Percentiles rank a stretch among this genome's conserved stretches.
These are phyloP conservation scores for Septoria petroselini DNA, from an alignment of 2,329 filamentous ascomycete genomes.

Conservation along the genomic window DNA sequence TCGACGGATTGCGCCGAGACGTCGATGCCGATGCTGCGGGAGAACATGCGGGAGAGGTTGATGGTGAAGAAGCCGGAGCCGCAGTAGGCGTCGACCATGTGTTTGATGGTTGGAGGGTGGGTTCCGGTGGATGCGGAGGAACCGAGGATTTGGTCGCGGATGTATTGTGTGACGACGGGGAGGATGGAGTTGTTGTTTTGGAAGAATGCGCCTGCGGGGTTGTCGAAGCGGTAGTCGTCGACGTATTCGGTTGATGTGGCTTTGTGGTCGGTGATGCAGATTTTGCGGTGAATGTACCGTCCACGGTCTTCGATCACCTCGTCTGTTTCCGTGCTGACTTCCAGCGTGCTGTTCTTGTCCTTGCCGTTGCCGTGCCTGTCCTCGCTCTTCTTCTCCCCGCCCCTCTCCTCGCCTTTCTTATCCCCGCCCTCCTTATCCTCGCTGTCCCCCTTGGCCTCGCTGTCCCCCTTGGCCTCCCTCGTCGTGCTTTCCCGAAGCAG, in stretches of 20 bases:
- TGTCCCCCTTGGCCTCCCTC: slow-evolving; percentile 57
- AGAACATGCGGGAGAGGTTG: slow-evolving; percentile 79
- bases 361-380: too few species aligned
- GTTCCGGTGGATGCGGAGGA: too few species aligned
- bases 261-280: slow-evolving; percentile 83
- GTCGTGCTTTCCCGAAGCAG: slow-evolving; percentile 81
- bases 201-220: slow-evolving; percentile 93
- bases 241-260: slow-evolving; percentile 83
- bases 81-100: slow-evolving; percentile 96
- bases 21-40: slow-evolving; percentile 81
- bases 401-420: too few species aligned
- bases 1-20: slow-evolving; percentile 75
- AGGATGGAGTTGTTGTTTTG: slow-evolving; percentile 99
- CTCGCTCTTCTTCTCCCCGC: too few species aligned
- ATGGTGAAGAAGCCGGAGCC: slow-evolving; percentile 97
- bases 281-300: slow-evolving; percentile 71
- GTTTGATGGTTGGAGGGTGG: slow-evolving; percentile 64
- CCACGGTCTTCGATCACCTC: slow-evolving; percentile 57
- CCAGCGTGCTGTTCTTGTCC: slow-evolving; percentile 25
- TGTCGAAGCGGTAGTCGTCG: slow-evolving; percentile 78
- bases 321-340: slow-evolving; percentile 43
- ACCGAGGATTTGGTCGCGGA: slow-evolving; percentile 69
- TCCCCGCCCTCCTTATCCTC: too few species aligned
- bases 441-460: too few species aligned
- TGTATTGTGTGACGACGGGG: slow-evolving; percentile 77